Conservation (phyloP, 1,284 basidiomycete genomes). For the Ceratobasidium sp. region DNA sequence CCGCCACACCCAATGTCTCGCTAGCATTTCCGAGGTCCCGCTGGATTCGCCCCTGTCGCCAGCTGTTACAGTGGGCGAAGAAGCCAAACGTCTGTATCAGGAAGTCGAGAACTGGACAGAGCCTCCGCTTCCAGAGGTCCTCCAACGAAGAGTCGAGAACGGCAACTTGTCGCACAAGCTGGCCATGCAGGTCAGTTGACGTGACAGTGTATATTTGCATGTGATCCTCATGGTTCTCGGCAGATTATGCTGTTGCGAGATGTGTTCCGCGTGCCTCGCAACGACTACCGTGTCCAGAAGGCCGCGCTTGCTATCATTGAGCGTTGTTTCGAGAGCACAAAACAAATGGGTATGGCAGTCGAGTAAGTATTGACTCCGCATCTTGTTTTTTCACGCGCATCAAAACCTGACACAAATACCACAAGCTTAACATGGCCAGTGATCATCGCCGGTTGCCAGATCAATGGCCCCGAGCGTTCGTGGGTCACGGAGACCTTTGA, state of each 20-base stretch:
- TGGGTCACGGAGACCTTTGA: slow-evolving; percentile 55
- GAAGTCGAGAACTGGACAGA: slow-evolving; percentile 51
- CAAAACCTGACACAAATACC: slow-evolving; percentile 1
- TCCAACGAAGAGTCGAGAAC: slow-evolving; percentile 52
- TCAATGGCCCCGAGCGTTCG: slow-evolving; percentile 49
- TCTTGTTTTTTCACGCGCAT: slow-evolving; percentile 22
- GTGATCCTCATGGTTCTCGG: slow-evolving; percentile 35
- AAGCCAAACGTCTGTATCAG: slow-evolving; percentile 34
- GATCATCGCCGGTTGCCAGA: slow-evolving; percentile 56
- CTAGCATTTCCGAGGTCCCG: slow-evolving; percentile 35
- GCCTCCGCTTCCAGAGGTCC: slow-evolving; percentile 42
- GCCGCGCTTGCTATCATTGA: slow-evolving; percentile 47
- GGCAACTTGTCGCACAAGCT: slow-evolving; percentile 52
- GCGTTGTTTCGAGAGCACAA: slow-evolving; percentile 48
- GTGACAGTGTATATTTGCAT: neutral
- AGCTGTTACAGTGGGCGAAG: slow-evolving; percentile 30
- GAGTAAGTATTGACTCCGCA: slow-evolving; percentile 46
- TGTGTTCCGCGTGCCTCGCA: slow-evolving; percentile 52
- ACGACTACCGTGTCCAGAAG: slow-evolving; percentile 52
- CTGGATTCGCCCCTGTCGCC: slow-evolving; percentile 26
- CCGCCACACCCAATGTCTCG: slow-evolving; percentile 31
- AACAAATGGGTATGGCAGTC: slow-evolving; percentile 47
- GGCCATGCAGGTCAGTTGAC: slow-evolving; percentile 50
- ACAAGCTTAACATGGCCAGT: slow-evolving; percentile 55
- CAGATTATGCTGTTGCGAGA: slow-evolving; percentile 57